Evolutionary conservation across 176 grass and related monocot genomes (phyloP), one percentile per base, ranked within the genome.

Genomic region (Aechmea fasciata): DNA sequence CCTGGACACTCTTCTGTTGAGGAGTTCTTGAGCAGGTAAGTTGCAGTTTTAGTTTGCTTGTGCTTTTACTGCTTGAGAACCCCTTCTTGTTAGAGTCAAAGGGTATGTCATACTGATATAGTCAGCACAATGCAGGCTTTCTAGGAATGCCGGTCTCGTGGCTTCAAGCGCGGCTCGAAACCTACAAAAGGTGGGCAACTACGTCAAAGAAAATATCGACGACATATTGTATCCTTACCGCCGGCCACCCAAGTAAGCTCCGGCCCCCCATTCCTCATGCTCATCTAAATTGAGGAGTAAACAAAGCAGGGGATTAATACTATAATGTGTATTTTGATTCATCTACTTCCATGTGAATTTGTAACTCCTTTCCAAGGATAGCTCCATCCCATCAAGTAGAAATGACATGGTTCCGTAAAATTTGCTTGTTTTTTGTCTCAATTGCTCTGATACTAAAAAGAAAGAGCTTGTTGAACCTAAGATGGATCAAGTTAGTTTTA

Each of bases 101-200:
- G 29, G 5, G 50, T 15, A 23, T 20, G 9, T 68, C 1, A 1
- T 70, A 70, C 22, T 51, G 1, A 70, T 70, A 12, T 67, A 5
- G 52, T 70, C 50, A 70, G 14, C 47, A 11, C 77, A 10, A 25
- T 87, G 70, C 84, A 99, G 94, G 73, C 93, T 93, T 82, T 77
- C 53, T 66, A 93, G 75, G 70, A 90, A 84, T 50, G 79, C 94
- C 17, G 94, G 94, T 65, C 70, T 99, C 33, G 94, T 99, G 0
- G 89, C 89, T 47, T 88, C 94, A 55, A 90, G 94, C 13, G 86
- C 87, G 5, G 86, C 50, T 10, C 89, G 80, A 76, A 99, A 99
- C 72, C 67, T 99, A 10, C 72, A 73, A 77, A 88, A 76, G 81
- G 83, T 74, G 0, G 90, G 77, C 48, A 69, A 47, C 24, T 88